Evolutionary conservation across 306 rosid species (phyloP), one percentile per base, ranked within the genome.

Genomic region (Comarum palustre): DNA sequence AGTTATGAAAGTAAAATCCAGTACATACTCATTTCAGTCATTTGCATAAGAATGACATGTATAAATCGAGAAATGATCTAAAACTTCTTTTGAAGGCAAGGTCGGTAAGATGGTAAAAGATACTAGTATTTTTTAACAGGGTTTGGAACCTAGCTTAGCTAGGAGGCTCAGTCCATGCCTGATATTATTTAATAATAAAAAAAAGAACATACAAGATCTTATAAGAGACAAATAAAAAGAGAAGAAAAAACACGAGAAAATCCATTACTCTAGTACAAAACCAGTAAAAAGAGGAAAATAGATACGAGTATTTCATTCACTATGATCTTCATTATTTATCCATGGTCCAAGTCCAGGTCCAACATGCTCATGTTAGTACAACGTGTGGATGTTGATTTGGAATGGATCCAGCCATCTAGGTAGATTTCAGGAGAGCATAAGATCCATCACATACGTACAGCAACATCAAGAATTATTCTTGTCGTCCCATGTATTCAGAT

Each of bases 401-500:
- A 72, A 68, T 86, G 90, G 85, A 87, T 87, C 87, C 61, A n/a
- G n/a, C n/a, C n/a, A n/a, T n/a, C n/a, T n/a, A 1, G 46, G 79
- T 63, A 80, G 86, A 86, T 87, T 84, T 42, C 82, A 71, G 48
- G 58, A 7, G 38, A 20, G 96, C 96, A 93, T 83, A 86, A 81
- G 89, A 87, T 84, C 89, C 89, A 77, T 76, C 67, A 87, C 3
- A 16, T 12, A 57, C 36, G 63, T 25, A 57, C 36, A 1, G 15
- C 86, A 81, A 82, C 76, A 68, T 74, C 31, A 29, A 70, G 52
- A 55, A 72, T 69, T 84, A 87, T 86, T 84, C 88, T 48, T 82
- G 63, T 75, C 84, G n/a, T n/a, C 78, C 78, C 71, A 70, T 75
- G 76, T 70, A 70, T 76, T 83, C 39, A 83, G 89, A 85, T 88